Conservation (phyloP, 129 eudicot species). For the Daucus carota region DH1_v3.0 NC_030383.2:36958001-36958500, state of each 20-base stretch:
- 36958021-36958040: background rate
- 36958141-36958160: background rate
- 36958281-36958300: conserved; percentile 76
- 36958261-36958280: conserved; percentile 65
- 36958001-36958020: background rate
- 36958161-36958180: background rate
- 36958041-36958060: background rate
- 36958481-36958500: conserved; percentile 93
- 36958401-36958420: background rate
- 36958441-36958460: conserved; percentile 81
- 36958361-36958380: background rate
- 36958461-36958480: conserved; percentile 81
- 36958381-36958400: background rate
- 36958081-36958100: background rate
- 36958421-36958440: conserved; percentile 70
- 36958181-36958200: too few relatives aligned
- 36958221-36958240: conserved; percentile 1
- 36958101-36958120: conserved; percentile 7
- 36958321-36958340: conserved; percentile 49
- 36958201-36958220: background rate
- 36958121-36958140: background rate
- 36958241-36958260: conserved; percentile 47
- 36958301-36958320: conserved; percentile 72
- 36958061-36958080: background rate
- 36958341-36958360: background rate